phyloP scores from a whole-genome alignment of 73 alveolate genomes.

The Effrenium voratum region DNA sequence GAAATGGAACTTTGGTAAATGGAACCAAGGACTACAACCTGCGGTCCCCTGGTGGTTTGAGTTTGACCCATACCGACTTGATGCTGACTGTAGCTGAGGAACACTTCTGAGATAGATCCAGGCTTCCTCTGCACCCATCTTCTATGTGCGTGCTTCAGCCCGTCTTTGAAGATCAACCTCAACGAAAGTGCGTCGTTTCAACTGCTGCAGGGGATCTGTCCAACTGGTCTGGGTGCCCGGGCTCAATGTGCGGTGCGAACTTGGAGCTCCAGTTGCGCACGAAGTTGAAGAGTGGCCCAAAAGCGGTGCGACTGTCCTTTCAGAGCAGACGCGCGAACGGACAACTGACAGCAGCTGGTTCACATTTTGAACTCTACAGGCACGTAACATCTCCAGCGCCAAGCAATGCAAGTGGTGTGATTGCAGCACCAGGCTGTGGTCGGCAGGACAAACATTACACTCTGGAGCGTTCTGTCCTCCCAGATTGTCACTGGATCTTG shows the following conservation, averaged over 20 bases:
- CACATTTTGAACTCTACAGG: background rate
- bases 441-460: no score
- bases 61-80: no score
- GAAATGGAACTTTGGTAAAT: no score
- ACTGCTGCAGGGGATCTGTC: background rate
- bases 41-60: no score
- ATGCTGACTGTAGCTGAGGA: no score
- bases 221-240: background rate
- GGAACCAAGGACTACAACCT: no score
- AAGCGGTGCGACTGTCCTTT: slow-evolving; percentile 75
- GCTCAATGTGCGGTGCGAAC: slow-evolving; percentile 86
- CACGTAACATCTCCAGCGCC: background rate
- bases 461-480: slow-evolving; percentile 12
- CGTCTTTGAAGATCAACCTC: slow-evolving; percentile 84
- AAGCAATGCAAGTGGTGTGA: background rate
- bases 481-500: slow-evolving; percentile 89
- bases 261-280: slow-evolving; percentile 80
- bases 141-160: slow-evolving; percentile 73
- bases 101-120: slow-evolving; percentile 77
- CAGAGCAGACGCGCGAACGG: background rate
- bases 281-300: slow-evolving; percentile 74
- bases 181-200: background rate
- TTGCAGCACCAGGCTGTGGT: no score
- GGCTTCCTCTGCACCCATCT: slow-evolving; percentile 82
- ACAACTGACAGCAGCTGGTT: background rate